Evolutionary conservation across 257 asterid species (phyloP), one percentile per base, ranked within the genome.

Genomic region (Voacanga thouarsii): DNA sequence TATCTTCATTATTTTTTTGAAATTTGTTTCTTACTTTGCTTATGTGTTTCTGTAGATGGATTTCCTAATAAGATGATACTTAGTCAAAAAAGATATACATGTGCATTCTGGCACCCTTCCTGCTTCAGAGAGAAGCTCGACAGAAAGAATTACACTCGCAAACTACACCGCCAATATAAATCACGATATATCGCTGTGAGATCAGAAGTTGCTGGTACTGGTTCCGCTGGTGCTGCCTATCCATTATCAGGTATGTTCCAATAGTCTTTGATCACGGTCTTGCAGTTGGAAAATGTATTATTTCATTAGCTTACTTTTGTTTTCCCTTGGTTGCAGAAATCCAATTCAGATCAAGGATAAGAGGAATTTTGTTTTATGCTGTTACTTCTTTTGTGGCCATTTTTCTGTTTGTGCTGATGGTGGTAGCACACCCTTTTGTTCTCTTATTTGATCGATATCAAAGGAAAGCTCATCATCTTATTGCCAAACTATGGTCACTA

Each of bases 401-500:
- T 79, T 65, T 88, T 77, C 83, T 93, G 86, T 87, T 96, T 41
- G 80, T 85, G 80, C 84, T 92, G 57, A 96, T 96, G 99, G 76
- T 92, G 83, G 80, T 86, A 61, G 87, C 92, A 76, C 99, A 96
- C 86, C 99, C 99, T 55, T 76, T 92, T 61, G 93, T 93, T 76
- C 96, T 93, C 80, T 79, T 92, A 81, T 86, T 93, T 63, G 99
- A 96, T 82, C 92, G 89, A 18, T 92, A 92, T 80, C 88, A 89
- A 28, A 88, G 98, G 86, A 90, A 86, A 83, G 90, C 92, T 61
- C 97, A 91, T 76, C 90, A 91, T 77, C 82, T 84, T 74, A 60
- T 96, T 64, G 99, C 99, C 71, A 92, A 84, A 87, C 24, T 75
- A 53, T 96, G 99, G 98, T 96, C 97, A 39, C 80, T 71, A 80